phyloP scores from a whole-genome alignment of 2,329 filamentous ascomycete genomes.

The Phialophora chinensis region DNA sequence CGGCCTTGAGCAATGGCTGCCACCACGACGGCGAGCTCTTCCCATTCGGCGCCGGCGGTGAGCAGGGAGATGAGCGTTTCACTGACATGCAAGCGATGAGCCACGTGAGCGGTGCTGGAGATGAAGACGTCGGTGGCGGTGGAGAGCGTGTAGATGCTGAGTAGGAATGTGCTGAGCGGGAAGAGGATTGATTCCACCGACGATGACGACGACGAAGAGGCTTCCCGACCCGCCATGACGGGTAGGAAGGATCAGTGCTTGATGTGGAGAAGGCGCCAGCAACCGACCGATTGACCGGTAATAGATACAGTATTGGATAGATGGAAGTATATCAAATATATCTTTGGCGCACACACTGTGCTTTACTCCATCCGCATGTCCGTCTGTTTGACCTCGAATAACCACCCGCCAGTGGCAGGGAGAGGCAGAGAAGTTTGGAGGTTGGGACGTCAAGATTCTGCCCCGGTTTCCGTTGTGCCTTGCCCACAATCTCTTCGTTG shows the following conservation, averaged over 20 bases:
- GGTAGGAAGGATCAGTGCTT: background rate
- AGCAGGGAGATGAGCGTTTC: slow-evolving; percentile 58
- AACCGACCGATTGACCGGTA: background rate
- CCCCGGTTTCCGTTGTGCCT: no score
- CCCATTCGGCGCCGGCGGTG: slow-evolving; percentile 62
- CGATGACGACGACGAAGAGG: background rate
- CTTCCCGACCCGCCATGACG: background rate
- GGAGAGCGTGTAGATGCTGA: slow-evolving; percentile 23
- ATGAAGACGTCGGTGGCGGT: slow-evolving; percentile 11
- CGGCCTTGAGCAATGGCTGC: slow-evolving; percentile 55
- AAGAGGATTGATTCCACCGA: slow-evolving; percentile 15
- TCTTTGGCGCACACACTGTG: no score
- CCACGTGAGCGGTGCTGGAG: slow-evolving; percentile 52
- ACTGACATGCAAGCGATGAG: slow-evolving; percentile 53
- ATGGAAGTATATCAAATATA: background rate
- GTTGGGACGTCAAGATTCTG: no score
- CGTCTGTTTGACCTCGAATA: no score
- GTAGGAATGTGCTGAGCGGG: slow-evolving; percentile 22
- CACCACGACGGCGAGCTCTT: slow-evolving; percentile 60
- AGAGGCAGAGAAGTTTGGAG: no score
- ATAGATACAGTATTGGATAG: background rate
- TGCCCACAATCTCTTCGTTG: no score
- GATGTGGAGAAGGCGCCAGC: background rate
- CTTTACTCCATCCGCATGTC: no score
- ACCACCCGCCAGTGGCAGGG: no score